These are phyloP conservation scores for Curvularia sp. DNA, from an alignment of 2,329 filamentous ascomycete species.

Conservation along the genomic window DNA sequence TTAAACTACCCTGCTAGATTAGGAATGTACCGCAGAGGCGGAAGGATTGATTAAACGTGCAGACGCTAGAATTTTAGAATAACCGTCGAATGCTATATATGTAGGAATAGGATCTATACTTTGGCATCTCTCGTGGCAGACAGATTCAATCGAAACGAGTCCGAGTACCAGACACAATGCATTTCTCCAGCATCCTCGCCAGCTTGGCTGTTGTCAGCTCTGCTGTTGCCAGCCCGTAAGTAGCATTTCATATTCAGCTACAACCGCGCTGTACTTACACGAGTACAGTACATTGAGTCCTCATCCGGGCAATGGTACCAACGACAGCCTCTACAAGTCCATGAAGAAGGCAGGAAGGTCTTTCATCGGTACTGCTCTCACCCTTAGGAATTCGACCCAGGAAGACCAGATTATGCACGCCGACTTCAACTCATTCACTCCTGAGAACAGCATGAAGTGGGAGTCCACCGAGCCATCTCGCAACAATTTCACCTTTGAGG, in stretches of 20 bases:
- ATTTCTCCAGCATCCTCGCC: conserved; percentile 37
- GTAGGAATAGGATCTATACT: neutral
- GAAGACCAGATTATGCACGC: conserved; percentile 37
- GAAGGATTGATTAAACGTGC: conserved; percentile 20
- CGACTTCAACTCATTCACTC: conserved; percentile 43
- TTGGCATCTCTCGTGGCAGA: conserved; percentile 14
- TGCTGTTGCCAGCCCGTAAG: conserved; percentile 31
- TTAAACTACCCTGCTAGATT: conserved; percentile 21
- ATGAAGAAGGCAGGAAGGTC: conserved; percentile 31
- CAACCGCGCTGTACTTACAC: neutral
- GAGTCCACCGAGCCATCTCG: conserved; percentile 49
- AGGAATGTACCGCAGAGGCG: conserved; percentile 20
- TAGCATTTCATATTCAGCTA: neutral
- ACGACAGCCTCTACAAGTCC: conserved; percentile 37
- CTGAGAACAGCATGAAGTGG: conserved; percentile 44
- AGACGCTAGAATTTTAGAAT: conserved; percentile 28
- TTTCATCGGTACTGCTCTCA: conserved; percentile 40
- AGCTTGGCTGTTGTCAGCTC: conserved; percentile 34
- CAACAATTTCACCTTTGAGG: conserved; percentile 50
- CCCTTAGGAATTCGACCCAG: conserved; percentile 34
- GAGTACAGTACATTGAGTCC: conserved; percentile 8
- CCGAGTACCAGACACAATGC: conserved; percentile 28
- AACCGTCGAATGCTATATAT: conserved; percentile 30
- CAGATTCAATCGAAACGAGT: conserved; percentile 3
- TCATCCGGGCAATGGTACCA: conserved; percentile 11